These are phyloP conservation scores for Phanerochaete sordida DNA, from an alignment of 768 basidiomycete genomes.

Conservation along the genomic window DNA sequence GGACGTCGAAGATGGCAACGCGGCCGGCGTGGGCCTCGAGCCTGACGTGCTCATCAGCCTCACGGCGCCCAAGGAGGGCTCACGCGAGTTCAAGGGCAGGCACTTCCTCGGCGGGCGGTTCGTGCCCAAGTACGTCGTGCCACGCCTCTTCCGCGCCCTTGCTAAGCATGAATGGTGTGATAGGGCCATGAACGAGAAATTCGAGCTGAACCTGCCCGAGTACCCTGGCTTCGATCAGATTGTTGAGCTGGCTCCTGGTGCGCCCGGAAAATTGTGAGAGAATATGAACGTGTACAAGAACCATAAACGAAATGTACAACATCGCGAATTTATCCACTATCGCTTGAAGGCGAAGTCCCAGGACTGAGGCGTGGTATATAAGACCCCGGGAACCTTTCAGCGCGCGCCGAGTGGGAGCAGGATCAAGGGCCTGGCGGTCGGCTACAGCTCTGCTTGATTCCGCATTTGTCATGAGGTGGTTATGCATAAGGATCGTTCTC, in stretches of 20 bases:
- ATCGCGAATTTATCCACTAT: not conserved
- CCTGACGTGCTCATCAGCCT: slow-evolving; percentile 85
- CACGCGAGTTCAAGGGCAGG: slow-evolving; percentile 66
- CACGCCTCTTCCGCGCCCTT: not conserved
- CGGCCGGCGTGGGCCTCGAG: slow-evolving; percentile 51
- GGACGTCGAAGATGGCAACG: slow-evolving; percentile 83
- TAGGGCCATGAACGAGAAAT: slow-evolving; percentile 72
- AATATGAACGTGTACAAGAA: not conserved
- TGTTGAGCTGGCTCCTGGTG: slow-evolving; percentile 54
- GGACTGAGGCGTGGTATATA: not conserved
- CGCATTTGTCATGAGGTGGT: no score
- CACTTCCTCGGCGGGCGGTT: slow-evolving; percentile 97
- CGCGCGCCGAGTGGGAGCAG: not conserved
- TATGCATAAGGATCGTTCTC: no score
- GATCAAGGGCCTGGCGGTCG: not conserved
- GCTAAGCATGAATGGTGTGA: not conserved
- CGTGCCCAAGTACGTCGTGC: slow-evolving; percentile 67
- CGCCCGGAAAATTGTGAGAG: not conserved
- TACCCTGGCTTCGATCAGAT: slow-evolving; percentile 83
- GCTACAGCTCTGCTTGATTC: not conserved
- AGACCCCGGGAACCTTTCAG: not conserved
- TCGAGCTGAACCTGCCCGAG: slow-evolving; percentile 71
- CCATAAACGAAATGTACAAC: not conserved
- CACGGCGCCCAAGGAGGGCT: slow-evolving; percentile 93
- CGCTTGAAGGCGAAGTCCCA: no score